Percentiles rank a stretch among this genome's conserved stretches.
Conservation (phyloP, 2,329 filamentous ascomycete genomes). For the Scedosporium minutisporum region DNA sequence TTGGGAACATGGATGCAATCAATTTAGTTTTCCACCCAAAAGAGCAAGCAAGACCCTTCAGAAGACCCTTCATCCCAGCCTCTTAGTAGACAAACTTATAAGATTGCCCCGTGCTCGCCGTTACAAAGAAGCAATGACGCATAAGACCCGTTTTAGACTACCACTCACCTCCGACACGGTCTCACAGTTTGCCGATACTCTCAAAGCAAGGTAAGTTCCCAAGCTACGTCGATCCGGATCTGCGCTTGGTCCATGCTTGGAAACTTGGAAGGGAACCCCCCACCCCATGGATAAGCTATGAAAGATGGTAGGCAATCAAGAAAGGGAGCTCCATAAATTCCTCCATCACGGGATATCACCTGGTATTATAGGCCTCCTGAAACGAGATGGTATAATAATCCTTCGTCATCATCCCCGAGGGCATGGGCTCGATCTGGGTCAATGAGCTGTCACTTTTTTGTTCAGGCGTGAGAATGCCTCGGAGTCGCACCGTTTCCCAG, state of each 20-base stretch:
- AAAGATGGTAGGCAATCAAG: too few relatives aligned
- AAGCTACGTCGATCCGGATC: neutral
- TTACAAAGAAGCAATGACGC: neutral
- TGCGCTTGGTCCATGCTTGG: neutral
- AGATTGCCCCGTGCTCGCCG: neutral
- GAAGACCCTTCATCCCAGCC: neutral
- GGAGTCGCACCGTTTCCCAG: neutral
- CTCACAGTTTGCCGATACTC: neutral
- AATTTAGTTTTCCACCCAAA: neutral
- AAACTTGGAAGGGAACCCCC: neutral
- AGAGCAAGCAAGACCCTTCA: neutral
- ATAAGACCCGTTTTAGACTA: neutral
- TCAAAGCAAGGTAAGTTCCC: neutral
- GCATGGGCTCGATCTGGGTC: neutral
- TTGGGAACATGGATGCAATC: neutral
- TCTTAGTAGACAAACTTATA: neutral
- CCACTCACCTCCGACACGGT: neutral
- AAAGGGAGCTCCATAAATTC: neutral
- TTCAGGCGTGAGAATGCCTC: neutral
- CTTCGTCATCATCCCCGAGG: neutral
- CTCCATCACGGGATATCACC: neutral
- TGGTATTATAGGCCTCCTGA: neutral
- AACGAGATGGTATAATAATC: neutral
- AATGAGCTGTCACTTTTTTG: neutral
- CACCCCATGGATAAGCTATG: too few relatives aligned